phyloP scores from a whole-genome alignment of 768 basidiomycete species.

The Porphyrellus cyaneotinctus region DNA sequence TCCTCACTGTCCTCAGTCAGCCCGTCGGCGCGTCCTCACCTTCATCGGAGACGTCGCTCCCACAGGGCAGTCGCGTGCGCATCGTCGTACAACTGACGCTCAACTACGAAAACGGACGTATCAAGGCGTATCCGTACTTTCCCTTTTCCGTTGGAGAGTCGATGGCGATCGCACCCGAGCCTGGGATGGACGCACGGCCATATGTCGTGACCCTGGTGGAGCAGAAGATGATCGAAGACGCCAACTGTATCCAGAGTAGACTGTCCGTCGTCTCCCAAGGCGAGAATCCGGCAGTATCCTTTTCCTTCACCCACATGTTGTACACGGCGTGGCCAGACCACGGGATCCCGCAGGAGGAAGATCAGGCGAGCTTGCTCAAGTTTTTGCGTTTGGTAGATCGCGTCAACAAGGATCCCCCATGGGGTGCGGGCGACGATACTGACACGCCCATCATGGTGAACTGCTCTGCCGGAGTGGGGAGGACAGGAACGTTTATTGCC shows the following conservation, averaged over 20 bases:
- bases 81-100: constrained; percentile 82
- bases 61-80: constrained; percentile 46
- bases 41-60: constrained; percentile 29
- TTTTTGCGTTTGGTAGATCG: constrained; percentile 65
- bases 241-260: constrained; percentile 58
- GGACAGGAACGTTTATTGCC: constrained; percentile 84
- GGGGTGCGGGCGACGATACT: constrained; percentile 36
- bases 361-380: constrained; percentile 54
- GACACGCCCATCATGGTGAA: constrained; percentile 79
- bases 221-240: constrained; percentile 44
- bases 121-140: constrained; percentile 79
- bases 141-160: constrained; percentile 55
- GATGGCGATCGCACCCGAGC: constrained; percentile 43
- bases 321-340: constrained; percentile 83
- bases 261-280: constrained; percentile 48
- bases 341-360: constrained; percentile 64
- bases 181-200: constrained; percentile 36
- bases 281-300: constrained; percentile 27
- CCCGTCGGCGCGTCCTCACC: constrained; percentile 28
- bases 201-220: constrained; percentile 58
- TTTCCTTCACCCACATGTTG: constrained; percentile 66
- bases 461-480: constrained; percentile 85
- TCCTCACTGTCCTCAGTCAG: constrained; percentile 66
- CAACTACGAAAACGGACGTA: constrained; percentile 61
- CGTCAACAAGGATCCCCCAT: constrained; percentile 47